phyloP scores from a whole-genome alignment of 768 basidiomycete genomes.

The Exsudoporus frostii region DNA sequence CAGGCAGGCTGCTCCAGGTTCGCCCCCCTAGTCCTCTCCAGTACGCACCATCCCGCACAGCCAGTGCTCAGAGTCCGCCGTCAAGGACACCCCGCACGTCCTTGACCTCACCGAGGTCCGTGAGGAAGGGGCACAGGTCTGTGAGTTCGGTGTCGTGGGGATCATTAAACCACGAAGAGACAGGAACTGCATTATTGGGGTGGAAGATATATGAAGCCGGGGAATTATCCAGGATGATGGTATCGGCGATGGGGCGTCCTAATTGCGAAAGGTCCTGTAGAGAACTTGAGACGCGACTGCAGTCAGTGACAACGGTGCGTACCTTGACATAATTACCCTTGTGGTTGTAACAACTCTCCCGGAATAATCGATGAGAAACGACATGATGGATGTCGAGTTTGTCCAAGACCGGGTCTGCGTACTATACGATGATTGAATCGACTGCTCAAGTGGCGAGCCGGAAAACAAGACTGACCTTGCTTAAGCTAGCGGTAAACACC shows the following conservation, averaged over 20 bases:
- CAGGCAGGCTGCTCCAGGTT: conserved; percentile 18
- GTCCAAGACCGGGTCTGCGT: conserved; percentile 97
- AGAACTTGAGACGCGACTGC: background rate
- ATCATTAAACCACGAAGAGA: conserved; percentile 99
- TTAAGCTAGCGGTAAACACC: conserved; percentile 95
- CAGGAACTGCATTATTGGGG: conserved; percentile 97
- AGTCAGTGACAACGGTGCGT: conserved; percentile 12
- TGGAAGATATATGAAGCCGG: conserved; percentile 99
- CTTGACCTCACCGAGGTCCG: conserved; percentile 78
- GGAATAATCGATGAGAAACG: conserved; percentile 90
- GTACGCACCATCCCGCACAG: conserved; percentile 17
- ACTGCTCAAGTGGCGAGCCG: background rate
- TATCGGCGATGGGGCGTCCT: conserved; percentile 89
- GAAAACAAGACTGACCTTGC: conserved; percentile 64
- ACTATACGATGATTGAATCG: conserved; percentile 46
- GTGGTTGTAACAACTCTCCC: conserved; percentile 99
- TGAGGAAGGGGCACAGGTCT: conserved; percentile 90
- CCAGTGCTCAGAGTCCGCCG: conserved; percentile 59
- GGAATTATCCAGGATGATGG: conserved; percentile 98
- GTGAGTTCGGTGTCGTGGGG: conserved; percentile 98
- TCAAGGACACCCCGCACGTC: conserved; percentile 93
- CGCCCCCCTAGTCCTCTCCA: conserved; percentile 15
- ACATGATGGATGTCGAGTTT: conserved; percentile 92
- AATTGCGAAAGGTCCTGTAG: conserved; percentile 96
- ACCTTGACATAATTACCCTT: conserved; percentile 99